Evolutionary conservation across 495 filamentous ascomycete species (phyloP).

Genomic region (Eremomyces bilateralis): DNA sequence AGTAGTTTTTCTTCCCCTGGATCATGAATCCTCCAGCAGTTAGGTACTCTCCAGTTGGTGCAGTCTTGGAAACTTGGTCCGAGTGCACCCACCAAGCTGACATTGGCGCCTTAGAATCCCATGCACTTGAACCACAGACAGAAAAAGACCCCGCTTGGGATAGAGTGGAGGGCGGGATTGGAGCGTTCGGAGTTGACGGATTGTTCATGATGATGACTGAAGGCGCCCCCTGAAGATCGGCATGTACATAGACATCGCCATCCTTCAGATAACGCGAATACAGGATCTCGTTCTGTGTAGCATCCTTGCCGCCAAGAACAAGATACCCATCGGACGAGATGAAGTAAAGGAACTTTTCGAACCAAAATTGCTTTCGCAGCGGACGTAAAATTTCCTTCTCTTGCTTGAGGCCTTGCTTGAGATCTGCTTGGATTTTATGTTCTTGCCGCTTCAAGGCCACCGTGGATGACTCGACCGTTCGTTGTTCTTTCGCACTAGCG

Average conservation of each 20-base stretch:
- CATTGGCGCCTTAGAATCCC: slow-evolving; percentile 93
- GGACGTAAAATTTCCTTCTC: slow-evolving; percentile 78
- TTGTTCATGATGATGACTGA: slow-evolving; percentile 75
- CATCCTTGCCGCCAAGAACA: slow-evolving; percentile 66
- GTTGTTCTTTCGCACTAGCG: slow-evolving; percentile 68
- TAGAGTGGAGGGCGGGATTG: slow-evolving; percentile 77
- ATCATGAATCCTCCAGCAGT: slow-evolving; percentile 56
- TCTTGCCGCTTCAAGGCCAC: slow-evolving; percentile 78
- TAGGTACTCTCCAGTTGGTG: slow-evolving; percentile 57
- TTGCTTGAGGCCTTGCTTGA: slow-evolving; percentile 71
- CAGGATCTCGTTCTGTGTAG: slow-evolving; percentile 76
- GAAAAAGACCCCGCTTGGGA: slow-evolving; percentile 72
- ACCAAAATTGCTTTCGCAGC: slow-evolving; percentile 69
- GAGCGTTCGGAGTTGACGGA: slow-evolving; percentile 46
- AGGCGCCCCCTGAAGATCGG: slow-evolving; percentile 68
- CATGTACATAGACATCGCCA: slow-evolving; percentile 81
- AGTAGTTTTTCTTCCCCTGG: slow-evolving; percentile 66
- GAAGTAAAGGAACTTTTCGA: slow-evolving; percentile 91
- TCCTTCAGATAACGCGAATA: slow-evolving; percentile 68
- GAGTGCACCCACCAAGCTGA: slow-evolving; percentile 82
- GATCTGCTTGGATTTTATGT: slow-evolving; percentile 62
- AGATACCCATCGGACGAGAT: slow-evolving; percentile 91
- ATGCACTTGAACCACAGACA: slow-evolving; percentile 66
- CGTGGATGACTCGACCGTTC: slow-evolving; percentile 58
- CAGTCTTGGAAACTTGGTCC: slow-evolving; percentile 71